phyloP scores from a whole-genome alignment of 225 moss, liverwort and hornwort species.

The Physcomitrellopsis africana region DNA sequence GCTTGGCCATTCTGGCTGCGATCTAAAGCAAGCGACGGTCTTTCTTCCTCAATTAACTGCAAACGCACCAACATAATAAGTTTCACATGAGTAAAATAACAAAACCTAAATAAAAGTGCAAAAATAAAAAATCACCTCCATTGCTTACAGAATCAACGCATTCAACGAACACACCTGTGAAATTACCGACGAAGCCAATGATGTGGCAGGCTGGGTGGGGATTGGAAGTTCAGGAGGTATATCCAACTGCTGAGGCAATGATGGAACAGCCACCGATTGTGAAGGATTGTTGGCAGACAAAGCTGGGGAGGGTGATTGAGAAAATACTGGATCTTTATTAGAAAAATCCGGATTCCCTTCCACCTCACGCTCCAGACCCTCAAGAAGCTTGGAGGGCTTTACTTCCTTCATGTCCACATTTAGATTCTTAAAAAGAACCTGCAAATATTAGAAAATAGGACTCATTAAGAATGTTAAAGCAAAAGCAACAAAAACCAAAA shows the following conservation, averaged over 20 bases:
- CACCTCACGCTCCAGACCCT: slow-evolving; percentile 54
- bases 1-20: slow-evolving; percentile 4
- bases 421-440: slow-evolving; percentile 70
- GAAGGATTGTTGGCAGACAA: slow-evolving; percentile 21
- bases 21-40: slow-evolving; percentile 12
- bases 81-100: too few relatives aligned
- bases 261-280: slow-evolving; percentile 16
- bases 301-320: slow-evolving; percentile 34
- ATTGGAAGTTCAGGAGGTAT: slow-evolving; percentile 22
- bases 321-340: slow-evolving; percentile 51
- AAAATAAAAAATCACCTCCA: neutral
- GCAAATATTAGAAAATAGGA: neutral
- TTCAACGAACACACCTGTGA: slow-evolving; percentile 38
- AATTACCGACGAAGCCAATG: slow-evolving; percentile 38
- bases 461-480: neutral
- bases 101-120: too few relatives aligned
- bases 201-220: neutral
- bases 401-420: slow-evolving; percentile 73
- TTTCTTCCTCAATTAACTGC: slow-evolving; percentile 48
- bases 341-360: slow-evolving; percentile 79
- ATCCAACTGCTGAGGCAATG: slow-evolving; percentile 29
- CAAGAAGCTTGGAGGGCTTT: slow-evolving; percentile 65
- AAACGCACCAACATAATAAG: neutral
- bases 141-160: neutral
- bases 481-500: neutral